Base-by-base conservation (phyloP, 192 early-diverging fungal genomes). In the Coemansia sp. region DNA sequence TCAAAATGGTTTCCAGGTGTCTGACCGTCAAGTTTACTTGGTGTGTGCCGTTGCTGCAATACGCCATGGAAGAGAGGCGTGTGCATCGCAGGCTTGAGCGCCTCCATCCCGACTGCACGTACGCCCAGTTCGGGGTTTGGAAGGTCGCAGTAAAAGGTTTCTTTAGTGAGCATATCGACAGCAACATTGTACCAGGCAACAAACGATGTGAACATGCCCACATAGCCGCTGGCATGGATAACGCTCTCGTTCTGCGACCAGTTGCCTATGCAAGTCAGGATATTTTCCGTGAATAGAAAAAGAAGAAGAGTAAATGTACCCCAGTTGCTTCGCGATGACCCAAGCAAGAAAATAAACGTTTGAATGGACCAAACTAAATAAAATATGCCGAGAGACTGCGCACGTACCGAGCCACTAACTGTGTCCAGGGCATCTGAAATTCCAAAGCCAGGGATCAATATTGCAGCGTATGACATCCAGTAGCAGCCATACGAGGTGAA, bases 171-270 rank as follows among this genome's bases (percentile, higher is more conserved):
- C 65, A 87, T 72, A 41, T 87, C 85, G 0, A 75, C 80, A 51
- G 84, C 79, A 18, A 83, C 85, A 43, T 79, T 78, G 60, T 85
- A 87, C 84, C 85, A 87, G 1, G 85, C 85, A 34, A 83, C 64
- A 5, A 69, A 60, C 6, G 85, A 69, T 11, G 85, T 85, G 45
- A 85, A 38, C 48, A 87, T 15, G 24, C 85, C 85, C 26, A 78
- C 58, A 41, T 81, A 82, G 12, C 85, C 83, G 36, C 77, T 65
- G 24, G 68, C 69, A 24, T 71, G 81, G 12, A 79, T 62, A 14
- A 78, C 77, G 10, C 39, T 15, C 33, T 77, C 75, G 44, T 75
- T 77, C 48, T 78, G 85, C 3, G 63, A 59, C 69, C 84, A 73
- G 23, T 83, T 72, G 44, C 80, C 85, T 24, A 77, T 63, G 23